Percentiles rank a stretch among this genome's conserved stretches.
Conservation (phyloP, 108 stramenopile genomes). For the Stephanodiscus triporus region DNA sequence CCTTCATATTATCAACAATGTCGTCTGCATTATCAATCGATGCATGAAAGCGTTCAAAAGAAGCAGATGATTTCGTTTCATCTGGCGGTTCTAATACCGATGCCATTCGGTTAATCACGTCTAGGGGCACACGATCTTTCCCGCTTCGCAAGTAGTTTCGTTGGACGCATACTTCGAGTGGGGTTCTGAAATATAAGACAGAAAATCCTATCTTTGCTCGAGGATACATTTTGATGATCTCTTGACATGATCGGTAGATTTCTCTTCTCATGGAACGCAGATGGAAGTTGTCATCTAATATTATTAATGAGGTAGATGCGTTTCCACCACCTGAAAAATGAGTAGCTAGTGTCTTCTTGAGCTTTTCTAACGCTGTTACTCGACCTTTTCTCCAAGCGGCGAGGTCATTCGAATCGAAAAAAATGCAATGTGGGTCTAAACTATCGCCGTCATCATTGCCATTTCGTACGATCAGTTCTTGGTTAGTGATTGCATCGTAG, state of each 20-base stretch:
- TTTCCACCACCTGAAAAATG: constrained; percentile 21
- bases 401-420: constrained; percentile 31
- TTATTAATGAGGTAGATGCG: constrained; percentile 37
- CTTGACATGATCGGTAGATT: constrained; percentile 58
- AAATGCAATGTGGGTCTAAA: constrained; percentile 1
- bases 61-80: constrained; percentile 35
- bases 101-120: constrained; percentile 62
- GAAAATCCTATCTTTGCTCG: constrained; percentile 55
- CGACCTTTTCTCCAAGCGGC: constrained; percentile 76
- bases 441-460: neutral
- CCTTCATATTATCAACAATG: neutral
- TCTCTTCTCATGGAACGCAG: constrained; percentile 81
- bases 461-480: neutral
- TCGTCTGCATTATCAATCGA: constrained; percentile 21
- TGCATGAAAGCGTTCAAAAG: constrained; percentile 44
- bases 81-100: constrained; percentile 65
- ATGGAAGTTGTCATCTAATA: constrained; percentile 87
- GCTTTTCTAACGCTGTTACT: constrained; percentile 43
- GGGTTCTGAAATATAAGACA: constrained; percentile 56
- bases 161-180: constrained; percentile 58
- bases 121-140: constrained; percentile 50
- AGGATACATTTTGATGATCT: constrained; percentile 31
- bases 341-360: constrained; percentile 45
- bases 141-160: constrained; percentile 57
- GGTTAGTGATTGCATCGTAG: constrained; percentile 59